Base-by-base conservation (phyloP, 345 rosid species). In the Populus deltoides region DNA sequence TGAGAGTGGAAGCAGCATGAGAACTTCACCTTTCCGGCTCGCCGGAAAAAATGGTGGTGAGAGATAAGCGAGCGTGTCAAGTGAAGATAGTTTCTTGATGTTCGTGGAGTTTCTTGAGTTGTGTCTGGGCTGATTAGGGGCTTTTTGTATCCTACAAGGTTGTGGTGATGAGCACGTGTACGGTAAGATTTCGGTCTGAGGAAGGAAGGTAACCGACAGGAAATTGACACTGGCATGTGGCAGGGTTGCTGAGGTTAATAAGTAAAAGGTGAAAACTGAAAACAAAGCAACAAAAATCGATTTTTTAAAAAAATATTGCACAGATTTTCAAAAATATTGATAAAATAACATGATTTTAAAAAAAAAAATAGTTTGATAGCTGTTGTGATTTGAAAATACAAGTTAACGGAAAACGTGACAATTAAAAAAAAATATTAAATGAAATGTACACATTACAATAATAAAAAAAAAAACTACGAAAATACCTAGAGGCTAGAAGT, bases 1-100 rank as follows among this genome's bases (percentile, higher is more conserved):
- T n/a, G 90, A 83, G 61, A 74, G 59, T 0, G 97, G 88, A 79
- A 90, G 89, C 94, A 92, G 90, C 75, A 75, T 7, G 68, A 8
- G 9, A 20, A 39, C 13, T 59, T 4, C 5, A 22, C 20, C 47
- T 69, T 53, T 51, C 79, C 71, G 86, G 82, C 77, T 36, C 11
- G 15, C 78, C 86, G 88, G 88, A 49, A 78, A 73, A 15, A 61
- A 66, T 4, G 51, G 51, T 7, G 69, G 49, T 31, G 77, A 43
- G 70, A 18, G 39, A 9, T 57, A 25, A 45, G 1, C 31, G 12
- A 27, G 47, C 72, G 76, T 24, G 69, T 16, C 25, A 53, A 66
- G 33, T 24, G 59, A 61, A 65, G 72, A 3, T 25, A 51, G 41
- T 62, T n/a, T 20, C 15, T 18, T 8, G 53, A 27, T 9, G 17